Evolutionary conservation across 192 early-diverging fungal genomes (phyloP), one percentile per base, ranked within the genome.

Genomic region (Gaertneriomyces semiglobifer): DNA sequence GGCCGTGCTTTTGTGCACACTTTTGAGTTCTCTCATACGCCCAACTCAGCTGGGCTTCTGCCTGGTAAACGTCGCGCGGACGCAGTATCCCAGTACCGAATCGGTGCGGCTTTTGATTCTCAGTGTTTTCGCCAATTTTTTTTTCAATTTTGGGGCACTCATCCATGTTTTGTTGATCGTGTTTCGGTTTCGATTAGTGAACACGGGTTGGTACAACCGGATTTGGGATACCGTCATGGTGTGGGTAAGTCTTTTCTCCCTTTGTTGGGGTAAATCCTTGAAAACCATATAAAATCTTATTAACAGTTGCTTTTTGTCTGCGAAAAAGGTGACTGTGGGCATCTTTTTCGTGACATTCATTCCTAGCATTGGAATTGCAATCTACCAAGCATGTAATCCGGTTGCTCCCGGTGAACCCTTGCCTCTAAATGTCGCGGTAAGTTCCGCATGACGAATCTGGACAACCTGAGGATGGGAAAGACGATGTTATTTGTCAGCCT

Each of bases 111-210:
- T n/a, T n/a, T n/a, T n/a, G n/a, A 50, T 50, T 1, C 48, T 50
- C 48, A 50, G 18, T 50, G 18, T 50, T 16, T 2, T 50, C 48
- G 18, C 48, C 14, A 16, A 50, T 50, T 12, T 0, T 12, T 50
- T 2, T 2, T 50, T 50, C 18, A 1, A 1, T 0, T 12, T 50
- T 12, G 48, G 48, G 14, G 18, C 18, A n/a, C 18, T 50, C 14
- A 50, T 50, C 12, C 48, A 50, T 50, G 48, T 50, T 2, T 16
- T 50, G 12, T 16, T 50, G 48, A 12, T 50, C 12, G 14, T 50
- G 48, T 50, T 50, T 50, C 48, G 48, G 2, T 50, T 50, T 16
- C 12, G 48, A 50, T 50, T 50, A 50, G 48, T 50, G 48, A 50
- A 50, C 18, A 12, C 12, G 48, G 48, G 48, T n/a, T 50, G 48